phyloP scores from a whole-genome alignment of 768 basidiomycete genomes.

The Lactarius hengduanensis region DNA sequence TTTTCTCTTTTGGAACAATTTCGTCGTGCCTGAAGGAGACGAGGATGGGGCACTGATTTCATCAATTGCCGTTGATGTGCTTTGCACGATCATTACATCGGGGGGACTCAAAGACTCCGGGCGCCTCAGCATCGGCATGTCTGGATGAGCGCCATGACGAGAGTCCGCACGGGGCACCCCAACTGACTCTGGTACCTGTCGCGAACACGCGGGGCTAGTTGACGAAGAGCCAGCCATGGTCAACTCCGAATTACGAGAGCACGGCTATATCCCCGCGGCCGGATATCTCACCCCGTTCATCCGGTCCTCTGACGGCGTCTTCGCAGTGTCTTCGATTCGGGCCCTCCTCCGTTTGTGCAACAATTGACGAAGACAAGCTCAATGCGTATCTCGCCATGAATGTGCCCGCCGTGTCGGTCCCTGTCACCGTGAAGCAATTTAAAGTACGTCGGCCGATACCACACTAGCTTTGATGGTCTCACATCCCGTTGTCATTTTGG shows the following conservation, averaged over 20 bases:
- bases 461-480: background rate
- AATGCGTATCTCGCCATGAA: conserved; percentile 61
- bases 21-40: too few species aligned
- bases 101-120: too few species aligned
- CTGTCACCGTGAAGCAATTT: conserved; percentile 88
- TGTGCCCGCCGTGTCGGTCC: conserved; percentile 55
- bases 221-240: too few species aligned
- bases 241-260: background rate
- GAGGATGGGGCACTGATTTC: too few species aligned
- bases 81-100: background rate
- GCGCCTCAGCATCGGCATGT: too few species aligned
- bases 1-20: background rate
- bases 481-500: conserved; percentile 59
- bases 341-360: conserved; percentile 52
- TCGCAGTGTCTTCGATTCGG: background rate
- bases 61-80: background rate
- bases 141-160: too few species aligned
- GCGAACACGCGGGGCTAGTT: too few species aligned
- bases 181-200: too few species aligned
- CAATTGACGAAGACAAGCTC: conserved; percentile 61
- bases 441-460: conserved; percentile 51
- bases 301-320: background rate
- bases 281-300: background rate
- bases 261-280: background rate
- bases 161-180: too few species aligned